phyloP scores from a whole-genome alignment of 129 eudicot genomes.

The Sambucus nigra region DNA sequence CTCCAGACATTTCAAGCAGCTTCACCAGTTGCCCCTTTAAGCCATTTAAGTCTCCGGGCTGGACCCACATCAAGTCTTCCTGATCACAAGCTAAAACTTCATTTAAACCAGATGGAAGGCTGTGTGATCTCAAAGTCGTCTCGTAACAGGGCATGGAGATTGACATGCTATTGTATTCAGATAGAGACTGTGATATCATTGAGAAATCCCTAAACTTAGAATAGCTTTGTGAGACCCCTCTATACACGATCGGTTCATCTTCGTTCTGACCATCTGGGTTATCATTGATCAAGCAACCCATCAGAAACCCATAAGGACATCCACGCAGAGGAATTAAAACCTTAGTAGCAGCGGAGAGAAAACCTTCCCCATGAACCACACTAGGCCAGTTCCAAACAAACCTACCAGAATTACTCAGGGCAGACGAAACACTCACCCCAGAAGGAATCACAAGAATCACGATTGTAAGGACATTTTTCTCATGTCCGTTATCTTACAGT shows the following conservation, averaged over 20 bases:
- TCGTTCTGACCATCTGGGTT: slow-evolving; percentile 46
- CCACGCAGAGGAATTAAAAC: slow-evolving; percentile 22
- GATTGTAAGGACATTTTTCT: too few relatives aligned
- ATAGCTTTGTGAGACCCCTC: slow-evolving; percentile 57
- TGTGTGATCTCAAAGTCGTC: slow-evolving; percentile 33
- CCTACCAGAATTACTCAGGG: slow-evolving; percentile 79
- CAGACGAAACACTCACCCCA: slow-evolving; percentile 73
- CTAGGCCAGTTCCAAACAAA: slow-evolving; percentile 97
- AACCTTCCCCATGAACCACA: slow-evolving; percentile 91
- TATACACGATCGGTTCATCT: slow-evolving; percentile 78
- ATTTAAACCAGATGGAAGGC: slow-evolving; percentile 41
- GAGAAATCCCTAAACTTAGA: slow-evolving; percentile 41
- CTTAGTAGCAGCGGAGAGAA: slow-evolving; percentile 54
- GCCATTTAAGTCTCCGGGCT: slow-evolving; percentile 81
- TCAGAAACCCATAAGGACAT: slow-evolving; percentile 27
- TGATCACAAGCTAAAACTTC: slow-evolving; percentile 38
- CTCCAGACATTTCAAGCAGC: slow-evolving; percentile 61
- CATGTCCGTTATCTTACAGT: too few relatives aligned
- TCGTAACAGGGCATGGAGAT: slow-evolving; percentile 21
- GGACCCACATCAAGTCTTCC: slow-evolving; percentile 59
- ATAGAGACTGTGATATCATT: slow-evolving; percentile 31
- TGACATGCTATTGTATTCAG: slow-evolving; percentile 36
- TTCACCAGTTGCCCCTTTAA: slow-evolving; percentile 72
- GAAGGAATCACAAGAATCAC: slow-evolving; percentile 87
- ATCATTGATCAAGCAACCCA: slow-evolving; percentile 41